Percentiles rank a stretch among this genome's conserved stretches.
These are phyloP conservation scores for Verticillium longisporum DNA, from an alignment of 2,329 filamentous ascomycete genomes.

Conservation along the genomic window DNA sequence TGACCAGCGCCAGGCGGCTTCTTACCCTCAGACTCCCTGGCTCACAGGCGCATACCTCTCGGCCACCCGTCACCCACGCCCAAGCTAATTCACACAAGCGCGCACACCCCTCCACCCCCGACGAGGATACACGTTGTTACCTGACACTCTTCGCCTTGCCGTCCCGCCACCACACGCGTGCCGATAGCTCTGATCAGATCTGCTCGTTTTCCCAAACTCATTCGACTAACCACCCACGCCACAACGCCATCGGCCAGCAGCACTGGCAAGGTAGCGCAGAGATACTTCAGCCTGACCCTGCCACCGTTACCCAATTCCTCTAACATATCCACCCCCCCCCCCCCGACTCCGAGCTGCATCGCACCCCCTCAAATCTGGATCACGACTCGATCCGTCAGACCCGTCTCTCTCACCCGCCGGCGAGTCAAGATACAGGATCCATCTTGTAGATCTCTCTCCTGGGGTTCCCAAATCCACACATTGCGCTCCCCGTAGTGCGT, in stretches of 20 bases:
- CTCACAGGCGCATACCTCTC: neutral
- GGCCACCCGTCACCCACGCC: conserved; percentile 3
- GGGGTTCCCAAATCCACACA: conserved; percentile 12
- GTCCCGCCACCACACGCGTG: conserved; percentile 13
- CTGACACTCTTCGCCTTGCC: conserved; percentile 7
- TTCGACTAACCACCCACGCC: conserved; percentile 5
- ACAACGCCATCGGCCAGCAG: conserved; percentile 4
- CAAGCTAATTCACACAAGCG: conserved; percentile 5
- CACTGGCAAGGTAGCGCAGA: neutral
- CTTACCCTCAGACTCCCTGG: conserved; percentile 4
- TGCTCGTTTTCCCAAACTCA: conserved; percentile 1
- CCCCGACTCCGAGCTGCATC: conserved; percentile 3
- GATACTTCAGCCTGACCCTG: conserved; percentile 3
- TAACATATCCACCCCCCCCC: conserved; percentile 11
- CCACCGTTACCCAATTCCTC: conserved; percentile 6
- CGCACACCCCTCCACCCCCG: neutral
- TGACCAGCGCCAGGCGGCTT: conserved; percentile 12
- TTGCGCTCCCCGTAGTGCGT: conserved; percentile 8
- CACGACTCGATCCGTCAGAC: conserved; percentile 4
- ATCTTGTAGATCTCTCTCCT: conserved; percentile 10
- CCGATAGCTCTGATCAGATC: conserved; percentile 14
- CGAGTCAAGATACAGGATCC: conserved; percentile 13
- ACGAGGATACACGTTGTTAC: conserved; percentile 10
- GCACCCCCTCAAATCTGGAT: conserved; percentile 3
- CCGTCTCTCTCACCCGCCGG: conserved; percentile 3